Percentiles rank a stretch among this genome's conserved stretches.
These are phyloP conservation scores for Pseudopediastrum boryanum DNA, from an alignment of 139 green algal species.

Conservation along the genomic window DNA sequence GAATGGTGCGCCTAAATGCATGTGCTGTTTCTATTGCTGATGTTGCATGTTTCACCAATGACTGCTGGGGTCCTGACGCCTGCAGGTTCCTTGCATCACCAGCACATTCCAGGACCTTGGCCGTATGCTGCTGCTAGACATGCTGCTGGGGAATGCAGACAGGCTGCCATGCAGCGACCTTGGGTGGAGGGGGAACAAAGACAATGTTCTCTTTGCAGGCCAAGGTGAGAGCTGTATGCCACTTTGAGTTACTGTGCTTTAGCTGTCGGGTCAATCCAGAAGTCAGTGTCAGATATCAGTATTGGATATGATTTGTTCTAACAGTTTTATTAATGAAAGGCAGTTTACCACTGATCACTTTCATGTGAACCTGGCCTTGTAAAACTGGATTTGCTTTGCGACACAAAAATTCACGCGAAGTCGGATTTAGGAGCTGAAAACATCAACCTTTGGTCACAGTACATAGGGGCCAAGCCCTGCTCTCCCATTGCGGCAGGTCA, in stretches of 20 bases:
- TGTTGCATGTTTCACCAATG: no score
- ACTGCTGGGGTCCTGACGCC: no score
- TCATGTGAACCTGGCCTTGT: background rate
- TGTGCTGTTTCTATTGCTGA: no score
- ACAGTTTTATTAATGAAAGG: background rate
- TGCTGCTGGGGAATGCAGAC: slow-evolving; percentile 82
- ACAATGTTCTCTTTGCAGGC: slow-evolving; percentile 59
- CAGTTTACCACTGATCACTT: background rate
- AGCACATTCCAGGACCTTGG: slow-evolving; percentile 55
- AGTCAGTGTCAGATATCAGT: background rate
- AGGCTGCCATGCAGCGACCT: slow-evolving; percentile 74
- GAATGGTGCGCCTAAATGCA: no score
- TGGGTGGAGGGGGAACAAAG: slow-evolving; percentile 79
- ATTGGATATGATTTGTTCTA: background rate
- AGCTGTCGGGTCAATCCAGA: background rate
- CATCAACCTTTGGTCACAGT: no score
- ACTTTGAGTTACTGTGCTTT: no score
- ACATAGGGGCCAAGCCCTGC: no score
- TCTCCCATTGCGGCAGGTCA: no score
- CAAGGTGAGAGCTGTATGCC: slow-evolving; percentile 36
- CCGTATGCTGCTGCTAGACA: slow-evolving; percentile 77
- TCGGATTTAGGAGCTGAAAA: no score
- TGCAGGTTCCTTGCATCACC: background rate
- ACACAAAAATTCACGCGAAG: no score
- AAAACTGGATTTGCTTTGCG: background rate